Conservation (phyloP, 2,329 filamentous ascomycete species). For the Hymenoscyphus scutula region DNA sequence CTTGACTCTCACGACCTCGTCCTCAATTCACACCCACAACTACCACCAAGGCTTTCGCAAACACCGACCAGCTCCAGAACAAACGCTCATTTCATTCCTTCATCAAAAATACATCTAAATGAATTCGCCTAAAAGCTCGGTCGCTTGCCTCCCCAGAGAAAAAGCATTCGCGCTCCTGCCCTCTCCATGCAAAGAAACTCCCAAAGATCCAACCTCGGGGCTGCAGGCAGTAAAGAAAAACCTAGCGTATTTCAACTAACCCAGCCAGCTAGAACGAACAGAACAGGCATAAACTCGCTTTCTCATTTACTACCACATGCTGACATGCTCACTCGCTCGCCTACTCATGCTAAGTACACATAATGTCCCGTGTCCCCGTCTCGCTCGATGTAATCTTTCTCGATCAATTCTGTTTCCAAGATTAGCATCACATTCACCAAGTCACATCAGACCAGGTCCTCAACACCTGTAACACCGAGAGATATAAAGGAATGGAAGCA, state of each 20-base stretch:
- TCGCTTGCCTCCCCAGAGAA: no score
- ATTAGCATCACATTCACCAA: slow-evolving; percentile 32
- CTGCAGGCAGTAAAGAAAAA: no score
- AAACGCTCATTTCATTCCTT: no score
- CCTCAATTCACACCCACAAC: no score
- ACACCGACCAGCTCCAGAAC: no score
- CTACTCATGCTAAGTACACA: slow-evolving; percentile 61
- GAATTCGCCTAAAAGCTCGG: no score
- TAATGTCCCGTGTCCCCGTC: slow-evolving; percentile 59
- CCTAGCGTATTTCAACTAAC: not conserved
- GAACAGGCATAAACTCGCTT: not conserved
- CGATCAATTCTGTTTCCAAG: slow-evolving; percentile 60
- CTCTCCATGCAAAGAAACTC: no score
- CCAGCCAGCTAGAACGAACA: not conserved
- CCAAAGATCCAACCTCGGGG: no score
- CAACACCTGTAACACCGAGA: not conserved
- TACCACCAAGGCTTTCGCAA: no score
- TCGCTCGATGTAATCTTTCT: slow-evolving; percentile 90
- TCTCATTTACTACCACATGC: not conserved
- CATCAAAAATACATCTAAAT: no score
- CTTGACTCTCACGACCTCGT: no score
- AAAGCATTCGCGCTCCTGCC: no score
- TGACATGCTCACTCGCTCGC: slow-evolving; percentile 35
- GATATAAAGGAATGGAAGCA: slow-evolving; percentile 28
- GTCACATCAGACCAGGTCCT: not conserved